phyloP scores from a whole-genome alignment of 2,329 filamentous ascomycete species.

The Ophiocordyceps sinensis region DNA sequence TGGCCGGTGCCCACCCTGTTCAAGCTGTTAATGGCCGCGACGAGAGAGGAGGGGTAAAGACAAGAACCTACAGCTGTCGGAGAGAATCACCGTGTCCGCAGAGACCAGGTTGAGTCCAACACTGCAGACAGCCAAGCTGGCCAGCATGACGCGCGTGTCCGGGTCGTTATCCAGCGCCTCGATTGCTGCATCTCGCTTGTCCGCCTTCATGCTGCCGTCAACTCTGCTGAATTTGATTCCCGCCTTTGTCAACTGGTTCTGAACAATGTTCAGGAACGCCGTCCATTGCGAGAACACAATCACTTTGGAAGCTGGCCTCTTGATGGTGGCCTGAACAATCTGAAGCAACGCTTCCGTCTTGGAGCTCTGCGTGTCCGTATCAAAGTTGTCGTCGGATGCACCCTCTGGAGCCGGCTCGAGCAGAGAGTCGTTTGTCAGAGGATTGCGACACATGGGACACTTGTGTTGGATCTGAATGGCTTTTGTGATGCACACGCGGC shows the following conservation, averaged over 20 bases:
- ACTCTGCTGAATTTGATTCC: conserved; percentile 55
- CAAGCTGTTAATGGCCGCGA: neutral
- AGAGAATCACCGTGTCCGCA: conserved; percentile 72
- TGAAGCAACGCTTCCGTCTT: conserved; percentile 70
- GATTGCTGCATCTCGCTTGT: conserved; percentile 58
- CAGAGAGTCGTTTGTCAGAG: conserved; percentile 42
- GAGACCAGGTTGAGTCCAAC: conserved; percentile 78
- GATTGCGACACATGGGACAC: conserved; percentile 72
- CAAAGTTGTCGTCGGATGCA: conserved; percentile 33
- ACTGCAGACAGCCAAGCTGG: conserved; percentile 67
- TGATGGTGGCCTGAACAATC: conserved; percentile 56
- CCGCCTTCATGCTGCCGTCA: conserved; percentile 64
- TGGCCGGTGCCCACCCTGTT: conserved; percentile 73
- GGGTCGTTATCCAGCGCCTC: conserved; percentile 51
- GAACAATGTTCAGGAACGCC: conserved; percentile 56
- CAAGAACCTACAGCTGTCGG: conserved; percentile 49
- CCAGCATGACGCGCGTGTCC: conserved; percentile 60
- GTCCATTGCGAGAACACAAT: conserved; percentile 71
- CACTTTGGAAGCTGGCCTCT: conserved; percentile 50
- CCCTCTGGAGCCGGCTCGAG: conserved; percentile 51
- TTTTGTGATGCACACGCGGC: conserved; percentile 55
- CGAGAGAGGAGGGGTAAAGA: neutral
- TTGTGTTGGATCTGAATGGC: conserved; percentile 63
- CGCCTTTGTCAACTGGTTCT: conserved; percentile 47
- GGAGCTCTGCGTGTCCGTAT: conserved; percentile 55